A percentile compares a stretch with the other conserved stretches of the same genome.
phyloP scores from a whole-genome alignment of 495 filamentous ascomycete species.

The Neurospora intermedia region DNA sequence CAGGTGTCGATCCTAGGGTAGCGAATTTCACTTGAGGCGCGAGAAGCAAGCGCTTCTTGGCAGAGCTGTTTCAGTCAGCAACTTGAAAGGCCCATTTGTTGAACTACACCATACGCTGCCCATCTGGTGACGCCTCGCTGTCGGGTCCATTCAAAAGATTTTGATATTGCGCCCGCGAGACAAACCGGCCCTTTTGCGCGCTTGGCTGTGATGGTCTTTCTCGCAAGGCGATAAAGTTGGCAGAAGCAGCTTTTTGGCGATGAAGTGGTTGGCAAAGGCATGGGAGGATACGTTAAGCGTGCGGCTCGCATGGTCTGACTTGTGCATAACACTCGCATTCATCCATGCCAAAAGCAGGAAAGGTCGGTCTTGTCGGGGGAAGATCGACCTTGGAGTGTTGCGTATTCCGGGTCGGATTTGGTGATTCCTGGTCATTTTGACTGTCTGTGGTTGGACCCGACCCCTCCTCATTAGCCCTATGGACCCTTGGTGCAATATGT shows the following conservation, averaged over 20 bases:
- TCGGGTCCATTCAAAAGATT: background rate
- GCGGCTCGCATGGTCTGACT: background rate
- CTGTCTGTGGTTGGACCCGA: slow-evolving; percentile 2
- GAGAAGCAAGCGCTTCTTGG: background rate
- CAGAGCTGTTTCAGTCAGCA: background rate
- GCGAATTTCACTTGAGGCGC: background rate
- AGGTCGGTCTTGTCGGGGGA: background rate
- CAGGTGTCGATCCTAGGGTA: background rate
- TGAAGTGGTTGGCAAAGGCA: background rate
- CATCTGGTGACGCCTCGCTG: background rate
- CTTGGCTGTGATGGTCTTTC: background rate
- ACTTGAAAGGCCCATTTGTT: background rate
- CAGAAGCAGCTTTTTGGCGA: background rate
- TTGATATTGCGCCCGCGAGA: background rate
- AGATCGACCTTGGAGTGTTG: background rate
- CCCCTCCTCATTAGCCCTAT: background rate
- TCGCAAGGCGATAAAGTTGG: background rate
- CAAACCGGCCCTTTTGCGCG: background rate
- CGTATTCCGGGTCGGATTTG: background rate
- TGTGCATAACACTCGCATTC: background rate
- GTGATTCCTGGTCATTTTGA: background rate
- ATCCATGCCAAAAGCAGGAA: background rate
- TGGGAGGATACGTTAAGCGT: background rate
- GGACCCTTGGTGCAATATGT: slow-evolving; percentile 1
- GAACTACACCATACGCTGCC: background rate